Conservation (phyloP, 306 rosid genomes). For the Astragalus membranaceus region DNA sequence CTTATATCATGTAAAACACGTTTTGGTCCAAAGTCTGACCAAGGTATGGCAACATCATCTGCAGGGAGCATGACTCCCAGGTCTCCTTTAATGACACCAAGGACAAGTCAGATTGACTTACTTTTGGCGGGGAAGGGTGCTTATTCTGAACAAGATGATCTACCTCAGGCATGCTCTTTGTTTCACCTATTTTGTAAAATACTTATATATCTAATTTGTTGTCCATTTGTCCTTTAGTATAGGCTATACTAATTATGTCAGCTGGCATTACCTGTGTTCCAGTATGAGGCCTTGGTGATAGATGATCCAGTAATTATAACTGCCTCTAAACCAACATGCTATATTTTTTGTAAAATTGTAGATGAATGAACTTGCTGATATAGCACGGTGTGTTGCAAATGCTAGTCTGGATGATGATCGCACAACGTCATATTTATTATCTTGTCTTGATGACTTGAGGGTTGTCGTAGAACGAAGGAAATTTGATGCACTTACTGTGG, state of each 20-base stretch:
- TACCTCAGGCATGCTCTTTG: conserved; percentile 65
- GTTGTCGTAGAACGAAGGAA: conserved; percentile 74
- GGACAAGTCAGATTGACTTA: conserved; percentile 89
- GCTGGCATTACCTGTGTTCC: not conserved
- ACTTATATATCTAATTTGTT: not conserved
- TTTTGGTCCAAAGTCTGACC: conserved; percentile 99
- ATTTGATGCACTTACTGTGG: conserved; percentile 80
- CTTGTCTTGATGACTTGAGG: conserved; percentile 91
- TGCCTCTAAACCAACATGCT: not conserved
- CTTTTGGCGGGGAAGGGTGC: conserved; percentile 93
- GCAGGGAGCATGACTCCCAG: conserved; percentile 99
- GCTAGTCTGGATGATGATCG: conserved; percentile 76
- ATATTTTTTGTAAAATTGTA: conserved; percentile 31
- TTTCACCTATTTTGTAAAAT: not conserved
- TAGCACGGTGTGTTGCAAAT: conserved; percentile 87
- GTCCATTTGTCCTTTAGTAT: not conserved
- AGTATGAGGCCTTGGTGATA: not conserved
- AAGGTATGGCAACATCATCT: conserved; percentile 96
- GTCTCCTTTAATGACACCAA: conserved; percentile 94
- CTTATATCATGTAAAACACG: conserved; percentile 93
- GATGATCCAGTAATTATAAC: not conserved
- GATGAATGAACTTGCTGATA: conserved; percentile 95
- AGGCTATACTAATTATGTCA: not conserved
- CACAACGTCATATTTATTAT: conserved; percentile 53
- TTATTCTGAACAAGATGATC: conserved; percentile 87